phyloP scores from a whole-genome alignment of 805 yeast species.

The Teunomyces cretensis region DNA sequence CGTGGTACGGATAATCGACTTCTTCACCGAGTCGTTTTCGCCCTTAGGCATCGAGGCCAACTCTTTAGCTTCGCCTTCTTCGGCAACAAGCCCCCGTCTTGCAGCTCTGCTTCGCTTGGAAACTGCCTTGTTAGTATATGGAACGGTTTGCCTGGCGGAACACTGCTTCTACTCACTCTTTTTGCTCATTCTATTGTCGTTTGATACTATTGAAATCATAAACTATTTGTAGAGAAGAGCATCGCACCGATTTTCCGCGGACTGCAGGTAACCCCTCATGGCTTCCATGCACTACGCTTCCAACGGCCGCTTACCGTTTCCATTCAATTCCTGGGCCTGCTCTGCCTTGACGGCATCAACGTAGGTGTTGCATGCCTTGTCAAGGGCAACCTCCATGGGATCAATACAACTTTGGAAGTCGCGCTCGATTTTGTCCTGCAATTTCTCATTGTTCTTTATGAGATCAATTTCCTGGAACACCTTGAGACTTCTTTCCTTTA shows the following conservation, averaged over 20 bases:
- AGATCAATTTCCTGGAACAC: slow-evolving; percentile 14
- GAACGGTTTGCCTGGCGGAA: slow-evolving; percentile 2
- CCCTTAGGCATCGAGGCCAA: slow-evolving; percentile 56
- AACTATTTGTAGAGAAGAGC: background rate
- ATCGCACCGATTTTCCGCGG: background rate
- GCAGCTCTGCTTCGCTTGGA: slow-evolving; percentile 79
- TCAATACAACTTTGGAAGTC: slow-evolving; percentile 34
- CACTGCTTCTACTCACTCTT: slow-evolving; percentile 30
- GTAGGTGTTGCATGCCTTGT: slow-evolving; percentile 36
- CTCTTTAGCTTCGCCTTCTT: slow-evolving; percentile 47
- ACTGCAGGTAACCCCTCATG: background rate
- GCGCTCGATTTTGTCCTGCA: slow-evolving; percentile 30
- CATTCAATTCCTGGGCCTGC: slow-evolving; percentile 21
- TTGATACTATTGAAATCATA: background rate
- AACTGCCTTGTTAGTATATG: slow-evolving; percentile 29
- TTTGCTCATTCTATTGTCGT: slow-evolving; percentile 32
- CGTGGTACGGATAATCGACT: slow-evolving; percentile 65
- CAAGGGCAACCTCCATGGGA: slow-evolving; percentile 32
- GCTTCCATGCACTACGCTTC: slow-evolving; percentile 20
- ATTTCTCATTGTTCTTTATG: slow-evolving; percentile 26
- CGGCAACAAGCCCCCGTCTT: slow-evolving; percentile 56
- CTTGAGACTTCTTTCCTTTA: slow-evolving; percentile 22
- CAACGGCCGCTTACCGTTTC: slow-evolving; percentile 23
- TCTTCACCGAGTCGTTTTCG: slow-evolving; percentile 57
- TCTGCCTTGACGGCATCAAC: slow-evolving; percentile 25